Conservation (phyloP, 2,329 filamentous ascomycete genomes). For the Nothopassalora personata region DNA sequence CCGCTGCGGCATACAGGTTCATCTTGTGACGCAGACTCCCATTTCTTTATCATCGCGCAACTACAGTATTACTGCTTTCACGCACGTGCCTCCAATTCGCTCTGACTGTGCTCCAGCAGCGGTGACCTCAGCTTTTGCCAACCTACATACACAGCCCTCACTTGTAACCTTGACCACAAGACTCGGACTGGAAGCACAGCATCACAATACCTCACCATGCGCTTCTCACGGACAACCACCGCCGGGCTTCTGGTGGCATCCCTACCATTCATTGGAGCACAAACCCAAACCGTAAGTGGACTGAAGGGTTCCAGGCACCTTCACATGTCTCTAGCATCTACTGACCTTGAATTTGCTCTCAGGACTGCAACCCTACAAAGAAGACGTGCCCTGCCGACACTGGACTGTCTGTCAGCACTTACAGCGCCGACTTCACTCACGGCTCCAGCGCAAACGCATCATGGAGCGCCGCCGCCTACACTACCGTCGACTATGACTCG, state of each 20-base stretch:
- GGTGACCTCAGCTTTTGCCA: not conserved
- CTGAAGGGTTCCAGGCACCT: not conserved
- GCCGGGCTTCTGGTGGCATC: constrained; percentile 34
- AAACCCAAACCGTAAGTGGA: constrained; percentile 57
- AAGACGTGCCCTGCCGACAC: constrained; percentile 63
- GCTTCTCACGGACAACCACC: constrained; percentile 21
- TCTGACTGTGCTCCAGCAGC: not conserved
- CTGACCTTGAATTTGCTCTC: not conserved
- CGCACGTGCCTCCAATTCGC: not conserved
- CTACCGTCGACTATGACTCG: constrained; percentile 55
- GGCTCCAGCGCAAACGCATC: constrained; percentile 57
- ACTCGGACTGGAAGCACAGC: not conserved
- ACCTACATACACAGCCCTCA: not conserved
- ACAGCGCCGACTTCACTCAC: constrained; percentile 46
- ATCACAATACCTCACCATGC: constrained; percentile 25
- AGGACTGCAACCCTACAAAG: constrained; percentile 69
- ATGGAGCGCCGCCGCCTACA: constrained; percentile 58
- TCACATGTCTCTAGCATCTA: too few relatives aligned
- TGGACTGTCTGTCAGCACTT: constrained; percentile 59
- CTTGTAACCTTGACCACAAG: not conserved
- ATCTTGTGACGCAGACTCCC: not conserved
- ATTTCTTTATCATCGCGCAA: not conserved
- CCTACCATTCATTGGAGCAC: constrained; percentile 54
- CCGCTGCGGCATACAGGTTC: not conserved
- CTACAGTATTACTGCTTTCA: not conserved